phyloP scores from a whole-genome alignment of 768 basidiomycete species.

The Trichaptum fuscoviolaceum region DNA sequence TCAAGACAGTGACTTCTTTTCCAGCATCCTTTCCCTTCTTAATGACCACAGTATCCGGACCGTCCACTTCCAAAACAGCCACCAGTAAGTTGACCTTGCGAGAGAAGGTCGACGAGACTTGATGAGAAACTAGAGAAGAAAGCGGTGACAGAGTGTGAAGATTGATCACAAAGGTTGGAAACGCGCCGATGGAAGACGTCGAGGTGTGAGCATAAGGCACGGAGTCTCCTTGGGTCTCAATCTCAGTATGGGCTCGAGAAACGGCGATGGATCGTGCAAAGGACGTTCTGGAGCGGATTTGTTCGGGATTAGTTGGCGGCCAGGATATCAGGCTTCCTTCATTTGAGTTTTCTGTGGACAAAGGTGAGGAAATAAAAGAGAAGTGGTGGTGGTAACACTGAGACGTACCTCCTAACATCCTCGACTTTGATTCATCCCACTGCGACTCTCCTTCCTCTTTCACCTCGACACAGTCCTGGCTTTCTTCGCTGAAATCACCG shows the following conservation, averaged over 20 bases:
- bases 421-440: not conserved
- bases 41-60: conserved; percentile 60
- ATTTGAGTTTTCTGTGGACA: not conserved
- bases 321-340: not conserved
- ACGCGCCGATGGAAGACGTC: conserved; percentile 64
- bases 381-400: not conserved
- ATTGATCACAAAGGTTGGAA: conserved; percentile 72
- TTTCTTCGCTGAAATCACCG: conserved; percentile 12
- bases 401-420: not conserved
- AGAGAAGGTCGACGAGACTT: conserved; percentile 30
- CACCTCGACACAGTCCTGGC: not conserved
- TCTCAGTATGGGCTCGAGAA: not conserved
- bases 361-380: not conserved
- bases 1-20: conserved; percentile 60
- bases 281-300: not conserved
- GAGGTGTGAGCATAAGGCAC: conserved; percentile 55
- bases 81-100: conserved; percentile 55
- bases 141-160: conserved; percentile 55
- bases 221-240: conserved; percentile 26
- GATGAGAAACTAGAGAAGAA: conserved; percentile 27
- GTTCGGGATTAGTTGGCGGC: not conserved
- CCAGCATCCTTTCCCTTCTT: conserved; percentile 70
- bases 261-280: not conserved
- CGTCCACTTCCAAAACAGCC: conserved; percentile 71
- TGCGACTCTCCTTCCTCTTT: not conserved